Evolutionary conservation across 1,284 basidiomycete species (phyloP), one percentile per base, ranked within the genome.

Genomic region (Kalmanozyma brasiliensis): DNA sequence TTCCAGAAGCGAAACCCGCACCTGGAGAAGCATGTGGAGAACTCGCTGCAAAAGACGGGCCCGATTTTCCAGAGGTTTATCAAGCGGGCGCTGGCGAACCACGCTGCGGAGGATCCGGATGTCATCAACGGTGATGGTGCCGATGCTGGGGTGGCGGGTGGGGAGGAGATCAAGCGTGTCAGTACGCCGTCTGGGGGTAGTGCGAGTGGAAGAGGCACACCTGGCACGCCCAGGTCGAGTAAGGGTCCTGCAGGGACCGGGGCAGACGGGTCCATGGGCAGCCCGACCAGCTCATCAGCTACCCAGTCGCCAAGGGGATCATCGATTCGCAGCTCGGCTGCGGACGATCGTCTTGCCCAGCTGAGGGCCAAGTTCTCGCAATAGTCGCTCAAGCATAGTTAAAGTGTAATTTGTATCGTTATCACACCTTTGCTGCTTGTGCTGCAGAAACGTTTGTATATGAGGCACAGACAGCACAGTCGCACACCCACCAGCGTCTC

Each of bases 1-100:
- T 98, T 94, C 85, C 84, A 96, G 75, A 95, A 95, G 83, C 89
- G 89, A 26, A 89, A 97, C 78, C 95, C 94, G 0, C 90, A 93
- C 71, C 94, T 94, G 81, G 88, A 89, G 76, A 85, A 87, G 5
- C 89, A 90, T 57, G 92, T 97, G 16, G 91, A 82, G 49, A 74
- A 76, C 35, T 81, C 80, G 64, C 79, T 84, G 62, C 76, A 83
- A 24, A 81, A 79, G 22, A 84, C 84, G 1, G 84, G 84, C 0
- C 81, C 80, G 8, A 84, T 84, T 65, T 84, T 84, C 75, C 83
- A 84, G 59, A 58, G 77, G 0, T 84, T 84, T 66, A 81, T 84
- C 49, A 80, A 81, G 51, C 77, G 84, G 1, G 84, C 84, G 0
- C 69, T 84, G 33, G 82, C 78, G 16, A 84, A 84, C 79, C 87